phyloP scores from a whole-genome alignment of 2,329 filamentous ascomycete genomes.

The Pyrenophora graminea region DNA sequence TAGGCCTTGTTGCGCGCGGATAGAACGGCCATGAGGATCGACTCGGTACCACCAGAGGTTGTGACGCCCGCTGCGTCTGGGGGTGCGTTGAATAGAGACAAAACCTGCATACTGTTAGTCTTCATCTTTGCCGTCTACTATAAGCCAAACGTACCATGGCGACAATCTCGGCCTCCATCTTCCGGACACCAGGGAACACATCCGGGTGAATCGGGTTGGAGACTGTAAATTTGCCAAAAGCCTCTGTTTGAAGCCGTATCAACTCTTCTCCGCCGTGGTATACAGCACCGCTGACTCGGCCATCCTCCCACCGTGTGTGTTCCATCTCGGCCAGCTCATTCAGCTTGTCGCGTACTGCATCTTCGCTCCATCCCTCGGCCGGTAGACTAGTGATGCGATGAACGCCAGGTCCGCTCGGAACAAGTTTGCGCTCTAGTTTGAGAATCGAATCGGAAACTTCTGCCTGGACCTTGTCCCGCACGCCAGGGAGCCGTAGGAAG shows the following conservation, averaged over 20 bases:
- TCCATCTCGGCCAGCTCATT: conserved; percentile 80
- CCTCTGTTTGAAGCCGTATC: conserved; percentile 83
- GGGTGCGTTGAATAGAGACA: conserved; percentile 87
- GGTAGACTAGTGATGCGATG: conserved; percentile 77
- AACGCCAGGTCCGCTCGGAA: conserved; percentile 71
- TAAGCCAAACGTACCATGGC: conserved; percentile 74
- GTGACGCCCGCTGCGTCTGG: conserved; percentile 83
- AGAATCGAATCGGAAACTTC: conserved; percentile 79
- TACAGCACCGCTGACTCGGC: conserved; percentile 89
- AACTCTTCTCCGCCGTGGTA: conserved; percentile 90
- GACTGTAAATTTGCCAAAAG: conserved; percentile 92
- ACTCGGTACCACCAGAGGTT: conserved; percentile 92
- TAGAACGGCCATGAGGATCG: conserved; percentile 93
- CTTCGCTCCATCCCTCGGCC: conserved; percentile 78
- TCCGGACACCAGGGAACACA: conserved; percentile 94
- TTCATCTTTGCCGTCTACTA: neutral
- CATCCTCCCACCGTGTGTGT: conserved; percentile 96
- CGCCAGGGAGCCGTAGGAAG: conserved; percentile 84
- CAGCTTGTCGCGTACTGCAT: conserved; percentile 79
- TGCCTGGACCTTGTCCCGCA: conserved; percentile 81
- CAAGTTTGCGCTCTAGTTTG: conserved; percentile 82
- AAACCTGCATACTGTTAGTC: conserved; percentile 49
- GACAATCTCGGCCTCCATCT: conserved; percentile 99
- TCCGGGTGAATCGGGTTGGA: conserved; percentile 97
- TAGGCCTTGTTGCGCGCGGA: conserved; percentile 88